Conservation (phyloP, 2,329 filamentous ascomycete genomes). For the Aspergillus sp. region DNA sequence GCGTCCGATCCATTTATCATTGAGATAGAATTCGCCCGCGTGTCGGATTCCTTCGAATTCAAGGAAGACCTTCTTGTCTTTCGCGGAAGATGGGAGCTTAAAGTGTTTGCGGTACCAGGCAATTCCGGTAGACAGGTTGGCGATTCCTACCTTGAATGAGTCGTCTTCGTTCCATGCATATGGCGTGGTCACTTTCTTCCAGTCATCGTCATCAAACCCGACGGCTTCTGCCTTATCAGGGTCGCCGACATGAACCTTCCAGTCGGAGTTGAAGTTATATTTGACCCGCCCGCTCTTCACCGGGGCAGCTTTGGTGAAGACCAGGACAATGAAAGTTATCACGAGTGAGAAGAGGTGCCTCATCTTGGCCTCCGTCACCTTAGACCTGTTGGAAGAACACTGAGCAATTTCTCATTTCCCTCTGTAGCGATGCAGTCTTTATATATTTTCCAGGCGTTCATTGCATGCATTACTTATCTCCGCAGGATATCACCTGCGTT, state of each 20-base stretch:
- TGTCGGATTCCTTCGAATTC: constrained; percentile 2
- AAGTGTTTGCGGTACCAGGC: constrained; percentile 2
- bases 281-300: neutral
- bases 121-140: constrained; percentile 1
- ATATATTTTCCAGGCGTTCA: too few species aligned
- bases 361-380: too few species aligned
- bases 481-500: too few species aligned
- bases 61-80: constrained; percentile 1
- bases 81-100: neutral
- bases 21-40: constrained; percentile 1
- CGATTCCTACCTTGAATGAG: neutral
- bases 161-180: constrained; percentile 5
- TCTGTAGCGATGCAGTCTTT: too few species aligned
- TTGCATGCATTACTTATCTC: too few species aligned
- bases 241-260: neutral
- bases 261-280: neutral
- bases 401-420: too few species aligned
- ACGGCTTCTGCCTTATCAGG: neutral
- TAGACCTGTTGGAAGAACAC: too few species aligned
- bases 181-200: neutral
- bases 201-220: neutral
- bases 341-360: too few species aligned
- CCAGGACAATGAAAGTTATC: too few species aligned
- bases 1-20: neutral
- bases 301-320: too few species aligned